Base-by-base conservation (phyloP, 176 grass and related monocot species). In the Carex littledalei region DNA sequence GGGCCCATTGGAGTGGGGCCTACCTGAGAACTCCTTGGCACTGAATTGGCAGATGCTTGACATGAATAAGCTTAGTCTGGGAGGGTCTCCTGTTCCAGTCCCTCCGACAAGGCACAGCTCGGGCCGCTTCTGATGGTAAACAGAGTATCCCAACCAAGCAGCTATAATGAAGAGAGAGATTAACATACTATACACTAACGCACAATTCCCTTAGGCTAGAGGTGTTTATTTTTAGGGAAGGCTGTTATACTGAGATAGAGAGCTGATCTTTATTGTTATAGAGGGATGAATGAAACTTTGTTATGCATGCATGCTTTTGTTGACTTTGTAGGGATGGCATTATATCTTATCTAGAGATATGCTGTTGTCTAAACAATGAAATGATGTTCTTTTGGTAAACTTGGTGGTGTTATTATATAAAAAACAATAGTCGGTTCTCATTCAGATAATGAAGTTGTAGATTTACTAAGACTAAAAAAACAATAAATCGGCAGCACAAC, bases 41-140 rank as follows among this genome's bases (percentile, higher is more conserved):
- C 18, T 83, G 37, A 90, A 88, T 3, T 94, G 91, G 97, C 90
- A 96, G 87, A 94, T 88, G 79, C 67, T 92, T 81, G 93, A 98
- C 87, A 88, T 95, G 86, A 79, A 86, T 22, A 95, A 88, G 81
- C 85, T 96, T 67, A 92, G 41, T 86, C 85, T 99, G 78, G 90
- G 89, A 0, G 90, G 87, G 53, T 78, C 62, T 17, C 8, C 81
- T 32, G 81, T 45, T 63, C 81, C 2, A 29, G 31, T 50, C 41
- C 61, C 81, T 83, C 58, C 43, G 22, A 83, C 81, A 52, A 65
- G 81, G 64, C 81, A 83, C 63, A 83, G 81, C 6, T 83, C 81
- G 49, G 81, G 81, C 16, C 45, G 81, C 22, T 83, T 83, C 49
- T 83, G 63, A 83, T 15, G 56, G 3, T 78, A 31, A 22, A 56